A percentile compares a stretch with the other conserved stretches of the same genome.
phyloP scores from a whole-genome alignment of 352 stramenopile species.

The Phytophthora tentaculata region DNA sequence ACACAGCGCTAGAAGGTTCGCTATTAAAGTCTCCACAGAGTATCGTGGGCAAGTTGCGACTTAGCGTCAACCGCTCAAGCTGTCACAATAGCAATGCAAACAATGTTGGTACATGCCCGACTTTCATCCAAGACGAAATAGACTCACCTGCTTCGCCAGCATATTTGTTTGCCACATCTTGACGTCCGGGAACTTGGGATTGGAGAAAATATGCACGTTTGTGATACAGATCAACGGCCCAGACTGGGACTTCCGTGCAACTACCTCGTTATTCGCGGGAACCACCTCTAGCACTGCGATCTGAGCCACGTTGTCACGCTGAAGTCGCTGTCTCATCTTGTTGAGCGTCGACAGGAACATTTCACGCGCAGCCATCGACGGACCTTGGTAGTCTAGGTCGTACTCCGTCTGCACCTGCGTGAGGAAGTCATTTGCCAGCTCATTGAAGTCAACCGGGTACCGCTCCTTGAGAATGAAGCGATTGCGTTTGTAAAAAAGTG shows the following conservation, averaged over 20 bases:
- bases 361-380: constrained; percentile 68
- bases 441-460: constrained; percentile 98
- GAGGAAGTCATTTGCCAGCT: constrained; percentile 84
- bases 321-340: constrained; percentile 89
- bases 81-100: constrained; percentile 21
- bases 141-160: constrained; percentile 81
- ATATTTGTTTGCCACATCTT: constrained; percentile 98
- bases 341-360: constrained; percentile 52
- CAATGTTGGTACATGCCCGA: not conserved
- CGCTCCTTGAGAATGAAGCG: constrained; percentile 90
- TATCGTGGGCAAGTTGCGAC: constrained; percentile 92
- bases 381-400: constrained; percentile 76
- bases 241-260: constrained; percentile 54
- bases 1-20: constrained; percentile 96
- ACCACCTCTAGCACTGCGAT: constrained; percentile 97
- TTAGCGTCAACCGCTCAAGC: constrained; percentile 77
- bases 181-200: constrained; percentile 98
- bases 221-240: constrained; percentile 93
- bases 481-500: constrained; percentile 97
- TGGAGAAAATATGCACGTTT: constrained; percentile 99
- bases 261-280: constrained; percentile 70
- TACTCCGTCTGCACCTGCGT: constrained; percentile 74
- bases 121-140: not conserved
- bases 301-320: constrained; percentile 98
- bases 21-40: constrained; percentile 99